Evolutionary conservation across 768 basidiomycete genomes (phyloP).

Genomic region (Lactarius sanguifluus): DNA sequence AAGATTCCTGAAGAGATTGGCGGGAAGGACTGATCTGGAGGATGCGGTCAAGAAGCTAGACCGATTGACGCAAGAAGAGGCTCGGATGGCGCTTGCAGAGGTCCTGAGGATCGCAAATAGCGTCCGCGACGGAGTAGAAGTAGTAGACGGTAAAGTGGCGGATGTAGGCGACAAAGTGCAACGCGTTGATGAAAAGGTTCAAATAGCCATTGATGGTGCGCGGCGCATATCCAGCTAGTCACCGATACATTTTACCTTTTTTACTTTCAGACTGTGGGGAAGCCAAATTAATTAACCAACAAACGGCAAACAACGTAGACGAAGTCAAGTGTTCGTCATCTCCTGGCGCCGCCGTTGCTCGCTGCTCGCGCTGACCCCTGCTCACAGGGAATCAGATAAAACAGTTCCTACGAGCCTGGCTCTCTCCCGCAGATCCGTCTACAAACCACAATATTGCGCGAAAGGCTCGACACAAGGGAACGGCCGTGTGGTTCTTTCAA

Average conservation of each 20-base stretch:
- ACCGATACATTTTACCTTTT: no score
- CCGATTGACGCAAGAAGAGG: background rate
- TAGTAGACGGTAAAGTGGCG: no score
- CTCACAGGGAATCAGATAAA: background rate
- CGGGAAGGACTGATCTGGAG: background rate
- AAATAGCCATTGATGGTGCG: no score
- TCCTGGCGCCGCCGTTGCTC: background rate
- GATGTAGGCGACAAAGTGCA: no score
- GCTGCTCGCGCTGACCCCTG: background rate
- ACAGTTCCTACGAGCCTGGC: background rate
- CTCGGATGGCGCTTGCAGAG: background rate
- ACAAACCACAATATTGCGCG: background rate
- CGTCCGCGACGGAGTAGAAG: background rate
- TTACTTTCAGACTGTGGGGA: no score
- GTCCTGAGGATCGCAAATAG: background rate
- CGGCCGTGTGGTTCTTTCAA: background rate
- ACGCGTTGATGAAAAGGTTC: no score
- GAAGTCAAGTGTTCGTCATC: background rate
- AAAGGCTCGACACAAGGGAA: background rate
- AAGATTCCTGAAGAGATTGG: background rate
- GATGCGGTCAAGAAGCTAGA: background rate
- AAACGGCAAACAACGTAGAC: background rate
- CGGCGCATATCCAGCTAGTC: no score
- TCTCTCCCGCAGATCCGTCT: background rate
- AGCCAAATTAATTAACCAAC: no score